Evolutionary conservation across 2,329 filamentous ascomycete genomes (phyloP).

Genomic region (Aspergillus uvarum): DNA sequence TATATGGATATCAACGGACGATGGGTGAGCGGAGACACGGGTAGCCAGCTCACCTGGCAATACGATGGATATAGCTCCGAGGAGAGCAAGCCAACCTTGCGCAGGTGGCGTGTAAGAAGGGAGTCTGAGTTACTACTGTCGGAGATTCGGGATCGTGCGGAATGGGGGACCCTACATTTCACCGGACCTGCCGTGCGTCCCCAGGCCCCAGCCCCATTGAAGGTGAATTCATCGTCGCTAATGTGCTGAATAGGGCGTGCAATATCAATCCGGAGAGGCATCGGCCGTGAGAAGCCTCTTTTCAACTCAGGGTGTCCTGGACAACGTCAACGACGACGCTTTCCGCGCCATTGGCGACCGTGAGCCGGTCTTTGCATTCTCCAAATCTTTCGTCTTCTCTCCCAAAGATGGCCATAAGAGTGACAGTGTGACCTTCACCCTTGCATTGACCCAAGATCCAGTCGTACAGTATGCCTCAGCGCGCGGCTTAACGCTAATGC

Average conservation of each 20-base stretch:
- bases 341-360: constrained; percentile 73
- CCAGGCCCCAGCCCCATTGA: neutral
- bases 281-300: constrained; percentile 66
- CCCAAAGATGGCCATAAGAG: constrained; percentile 31
- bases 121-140: constrained; percentile 66
- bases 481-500: constrained; percentile 74
- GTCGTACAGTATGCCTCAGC: constrained; percentile 77
- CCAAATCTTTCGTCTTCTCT: constrained; percentile 61
- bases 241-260: constrained; percentile 48
- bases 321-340: constrained; percentile 64
- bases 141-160: constrained; percentile 70
- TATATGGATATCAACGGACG: constrained; percentile 72
- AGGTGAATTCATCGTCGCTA: constrained; percentile 6
- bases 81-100: constrained; percentile 40
- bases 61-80: constrained; percentile 50
- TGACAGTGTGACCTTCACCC: constrained; percentile 69
- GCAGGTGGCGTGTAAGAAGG: constrained; percentile 45
- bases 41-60: constrained; percentile 69
- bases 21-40: constrained; percentile 77
- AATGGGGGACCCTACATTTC: constrained; percentile 82
- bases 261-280: constrained; percentile 71
- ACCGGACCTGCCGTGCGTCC: constrained; percentile 60
- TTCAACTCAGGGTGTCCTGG: constrained; percentile 63
- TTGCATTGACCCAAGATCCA: constrained; percentile 74
- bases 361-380: constrained; percentile 80